Evolutionary conservation across 106 monocot genomes (phyloP).

Genomic region (Dendrobium catenatum): DNA sequence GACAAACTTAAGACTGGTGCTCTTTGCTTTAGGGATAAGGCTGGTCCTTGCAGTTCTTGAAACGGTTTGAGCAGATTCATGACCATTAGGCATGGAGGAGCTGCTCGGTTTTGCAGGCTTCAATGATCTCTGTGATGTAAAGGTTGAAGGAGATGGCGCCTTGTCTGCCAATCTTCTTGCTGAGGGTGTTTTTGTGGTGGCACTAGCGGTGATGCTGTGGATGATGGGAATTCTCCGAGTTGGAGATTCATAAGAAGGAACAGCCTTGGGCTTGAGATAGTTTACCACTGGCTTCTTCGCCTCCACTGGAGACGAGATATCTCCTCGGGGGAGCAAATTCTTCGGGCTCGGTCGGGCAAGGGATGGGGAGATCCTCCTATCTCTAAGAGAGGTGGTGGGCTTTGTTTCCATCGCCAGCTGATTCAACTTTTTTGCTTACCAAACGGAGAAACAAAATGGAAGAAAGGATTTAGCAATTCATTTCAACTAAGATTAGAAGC

Average conservation of each 20-base stretch:
- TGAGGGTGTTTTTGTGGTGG: not conserved
- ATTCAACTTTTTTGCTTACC: not conserved
- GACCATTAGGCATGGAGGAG: not conserved
- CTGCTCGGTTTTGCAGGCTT: not conserved
- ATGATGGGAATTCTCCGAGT: not conserved
- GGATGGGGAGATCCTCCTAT: not conserved
- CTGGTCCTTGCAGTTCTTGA: not conserved
- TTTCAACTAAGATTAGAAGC: not conserved
- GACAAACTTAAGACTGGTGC: not conserved
- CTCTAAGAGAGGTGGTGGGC: not conserved
- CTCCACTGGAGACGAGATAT: not conserved
- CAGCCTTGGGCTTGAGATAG: not conserved
- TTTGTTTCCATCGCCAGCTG: not conserved
- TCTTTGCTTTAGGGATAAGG: not conserved
- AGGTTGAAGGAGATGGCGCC: not conserved
- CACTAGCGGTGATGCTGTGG: not conserved
- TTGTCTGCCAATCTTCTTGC: not conserved
- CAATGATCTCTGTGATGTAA: not conserved
- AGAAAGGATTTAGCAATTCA: not conserved
- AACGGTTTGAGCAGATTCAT: not conserved
- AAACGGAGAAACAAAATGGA: not conserved
- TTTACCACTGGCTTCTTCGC: not conserved
- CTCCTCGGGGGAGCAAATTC: not conserved
- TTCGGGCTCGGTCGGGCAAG: not conserved
- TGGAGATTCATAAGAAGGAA: not conserved